Evolutionary conservation across 1,284 basidiomycete genomes (phyloP).

Genomic region (Xerocomus nothofagi): DNA sequence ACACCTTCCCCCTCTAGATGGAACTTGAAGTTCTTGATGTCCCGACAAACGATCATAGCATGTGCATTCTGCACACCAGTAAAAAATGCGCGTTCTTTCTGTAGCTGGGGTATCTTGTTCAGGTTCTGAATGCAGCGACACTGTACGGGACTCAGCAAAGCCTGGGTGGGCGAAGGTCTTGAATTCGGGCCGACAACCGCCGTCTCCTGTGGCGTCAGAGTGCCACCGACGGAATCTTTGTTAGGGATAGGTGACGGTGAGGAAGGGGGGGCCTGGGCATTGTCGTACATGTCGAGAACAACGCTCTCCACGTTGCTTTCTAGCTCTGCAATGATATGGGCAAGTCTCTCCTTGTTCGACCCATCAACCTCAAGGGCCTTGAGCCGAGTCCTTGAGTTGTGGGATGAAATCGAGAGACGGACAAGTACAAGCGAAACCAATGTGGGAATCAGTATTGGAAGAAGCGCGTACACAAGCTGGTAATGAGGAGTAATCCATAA

Average conservation of each 20-base stretch:
- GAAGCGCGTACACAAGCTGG: conserved; percentile 52
- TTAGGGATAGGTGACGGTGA: background rate
- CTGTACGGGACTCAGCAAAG: conserved; percentile 57
- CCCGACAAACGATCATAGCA: conserved; percentile 66
- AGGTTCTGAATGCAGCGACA: conserved; percentile 48
- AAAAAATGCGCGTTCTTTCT: conserved; percentile 69
- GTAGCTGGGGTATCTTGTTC: conserved; percentile 63
- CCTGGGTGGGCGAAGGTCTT: conserved; percentile 36
- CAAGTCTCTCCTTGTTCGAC: conserved; percentile 44
- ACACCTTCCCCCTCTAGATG: conserved; percentile 63
- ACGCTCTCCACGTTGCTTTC: conserved; percentile 60
- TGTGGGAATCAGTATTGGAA: conserved; percentile 67
- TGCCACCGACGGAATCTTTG: background rate
- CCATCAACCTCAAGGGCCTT: conserved; percentile 54
- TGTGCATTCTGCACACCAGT: conserved; percentile 60
- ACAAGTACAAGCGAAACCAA: conserved; percentile 51
- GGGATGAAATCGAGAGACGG: conserved; percentile 53
- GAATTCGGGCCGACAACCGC: conserved; percentile 8
- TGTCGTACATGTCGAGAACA: conserved; percentile 38
- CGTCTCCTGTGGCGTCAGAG: conserved; percentile 7
- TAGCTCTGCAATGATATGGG: conserved; percentile 54
- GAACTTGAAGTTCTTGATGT: conserved; percentile 55
- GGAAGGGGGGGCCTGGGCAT: conserved; percentile 11
- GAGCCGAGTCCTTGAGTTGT: conserved; percentile 59
- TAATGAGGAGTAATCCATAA: conserved; percentile 1